These are phyloP conservation scores for Lentinula edodes DNA, from an alignment of 768 basidiomycete genomes.

Conservation along the genomic window DNA sequence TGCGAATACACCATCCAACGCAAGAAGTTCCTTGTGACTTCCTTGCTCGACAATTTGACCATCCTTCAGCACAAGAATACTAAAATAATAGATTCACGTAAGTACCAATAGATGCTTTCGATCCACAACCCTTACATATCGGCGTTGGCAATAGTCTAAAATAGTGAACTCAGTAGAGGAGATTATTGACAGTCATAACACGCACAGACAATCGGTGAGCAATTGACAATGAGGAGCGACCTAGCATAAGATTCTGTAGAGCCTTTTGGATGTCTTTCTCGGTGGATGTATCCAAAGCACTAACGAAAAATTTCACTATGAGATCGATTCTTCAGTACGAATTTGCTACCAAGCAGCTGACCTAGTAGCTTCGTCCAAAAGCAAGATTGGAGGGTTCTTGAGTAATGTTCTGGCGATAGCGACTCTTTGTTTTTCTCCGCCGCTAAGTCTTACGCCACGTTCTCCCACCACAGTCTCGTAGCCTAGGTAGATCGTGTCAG, in stretches of 20 bases:
- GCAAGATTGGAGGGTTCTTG: slow-evolving; percentile 77
- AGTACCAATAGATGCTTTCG: not conserved
- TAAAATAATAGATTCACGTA: slow-evolving; percentile 20
- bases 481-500: slow-evolving; percentile 20
- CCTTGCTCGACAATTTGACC: slow-evolving; percentile 85
- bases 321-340: not conserved
- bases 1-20: slow-evolving; percentile 67
- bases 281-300: slow-evolving; percentile 84
- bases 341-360: slow-evolving; percentile 12
- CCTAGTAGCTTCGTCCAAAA: slow-evolving; percentile 79
- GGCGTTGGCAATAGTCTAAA: slow-evolving; percentile 50
- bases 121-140: slow-evolving; percentile 42
- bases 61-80: slow-evolving; percentile 88
- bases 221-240: slow-evolving; percentile 71
- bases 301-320: slow-evolving; percentile 17
- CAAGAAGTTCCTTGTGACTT: slow-evolving; percentile 71
- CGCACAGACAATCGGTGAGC: slow-evolving; percentile 74
- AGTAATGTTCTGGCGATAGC: slow-evolving; percentile 83
- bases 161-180: slow-evolving; percentile 5
- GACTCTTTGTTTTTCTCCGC: slow-evolving; percentile 88
- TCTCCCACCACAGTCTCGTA: slow-evolving; percentile 91
- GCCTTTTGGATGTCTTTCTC: slow-evolving; percentile 89
- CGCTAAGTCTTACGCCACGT: slow-evolving; percentile 76
- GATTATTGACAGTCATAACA: slow-evolving; percentile 13
- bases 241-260: slow-evolving; percentile 71